These are phyloP conservation scores for Jamesozyma hellenica DNA, from an alignment of 805 yeast species.

Conservation along the genomic window DNA sequence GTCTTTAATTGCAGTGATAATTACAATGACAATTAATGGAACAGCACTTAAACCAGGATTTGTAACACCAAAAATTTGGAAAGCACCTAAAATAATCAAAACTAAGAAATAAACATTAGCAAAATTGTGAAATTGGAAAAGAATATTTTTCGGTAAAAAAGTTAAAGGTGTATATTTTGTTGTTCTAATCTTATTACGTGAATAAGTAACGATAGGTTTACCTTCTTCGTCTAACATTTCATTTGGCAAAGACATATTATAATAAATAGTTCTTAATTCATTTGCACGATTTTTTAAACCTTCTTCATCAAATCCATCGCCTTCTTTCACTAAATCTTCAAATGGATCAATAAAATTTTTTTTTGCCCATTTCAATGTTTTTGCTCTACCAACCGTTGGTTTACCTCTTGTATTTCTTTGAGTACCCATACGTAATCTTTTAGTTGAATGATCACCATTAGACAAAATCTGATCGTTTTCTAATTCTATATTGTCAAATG, in stretches of 20 bases:
- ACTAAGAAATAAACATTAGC: slow-evolving; percentile 84
- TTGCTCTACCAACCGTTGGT: slow-evolving; percentile 50
- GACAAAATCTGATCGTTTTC: slow-evolving; percentile 12
- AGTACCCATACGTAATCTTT: slow-evolving; percentile 86
- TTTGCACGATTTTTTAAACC: slow-evolving; percentile 31
- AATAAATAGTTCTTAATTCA: slow-evolving; percentile 43
- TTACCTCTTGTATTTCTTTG: slow-evolving; percentile 64
- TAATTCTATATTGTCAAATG: slow-evolving; percentile 20
- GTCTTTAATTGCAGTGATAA: slow-evolving; percentile 67
- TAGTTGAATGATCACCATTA: slow-evolving; percentile 34
- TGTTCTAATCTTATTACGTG: slow-evolving; percentile 87
- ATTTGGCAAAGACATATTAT: slow-evolving; percentile 53
- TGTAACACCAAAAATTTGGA: slow-evolving; percentile 71
- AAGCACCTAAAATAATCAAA: slow-evolving; percentile 69
- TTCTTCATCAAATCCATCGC: slow-evolving; percentile 26
- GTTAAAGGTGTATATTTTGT: slow-evolving; percentile 89
- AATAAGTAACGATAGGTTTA: slow-evolving; percentile 49
- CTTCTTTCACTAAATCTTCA: slow-evolving; percentile 21
- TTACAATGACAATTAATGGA: slow-evolving; percentile 69
- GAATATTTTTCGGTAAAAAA: slow-evolving; percentile 77
- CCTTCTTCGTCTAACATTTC: slow-evolving; percentile 50
- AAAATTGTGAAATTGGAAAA: slow-evolving; percentile 72
- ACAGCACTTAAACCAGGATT: slow-evolving; percentile 66
- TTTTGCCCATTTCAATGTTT: slow-evolving; percentile 45
- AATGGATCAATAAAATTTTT: slow-evolving; percentile 29